Conservation (phyloP, 2,329 filamentous ascomycete genomes). For the Phialocephala subalpina region DNA sequence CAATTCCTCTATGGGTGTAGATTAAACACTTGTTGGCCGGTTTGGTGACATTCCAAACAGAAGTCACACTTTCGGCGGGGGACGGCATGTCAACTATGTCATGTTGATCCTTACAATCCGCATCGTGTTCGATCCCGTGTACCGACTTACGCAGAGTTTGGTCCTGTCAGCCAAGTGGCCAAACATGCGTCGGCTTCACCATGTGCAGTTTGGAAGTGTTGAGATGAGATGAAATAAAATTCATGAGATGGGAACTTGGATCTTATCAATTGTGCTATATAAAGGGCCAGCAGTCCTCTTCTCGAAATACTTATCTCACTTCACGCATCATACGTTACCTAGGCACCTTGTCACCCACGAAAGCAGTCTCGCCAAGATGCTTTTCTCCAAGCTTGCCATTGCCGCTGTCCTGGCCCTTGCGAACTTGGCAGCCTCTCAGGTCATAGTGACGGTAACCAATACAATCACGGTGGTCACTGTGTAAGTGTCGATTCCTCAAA, state of each 20-base stretch:
- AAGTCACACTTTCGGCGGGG: not conserved
- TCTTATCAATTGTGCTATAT: constrained; percentile 8
- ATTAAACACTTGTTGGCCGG: not conserved
- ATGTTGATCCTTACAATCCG: not conserved
- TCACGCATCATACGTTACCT: not conserved
- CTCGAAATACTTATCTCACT: not conserved
- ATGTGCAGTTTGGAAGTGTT: not conserved
- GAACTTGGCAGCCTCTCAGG: constrained; percentile 21
- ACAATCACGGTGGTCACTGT: constrained; percentile 25
- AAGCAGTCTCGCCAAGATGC: constrained; percentile 13
- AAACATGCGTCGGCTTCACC: not conserved
- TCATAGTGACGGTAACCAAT: constrained; percentile 21
- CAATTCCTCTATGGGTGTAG: not conserved
- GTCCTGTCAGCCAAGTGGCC: constrained; percentile 9
- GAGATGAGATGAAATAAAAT: not conserved
- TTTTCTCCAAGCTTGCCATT: constrained; percentile 20
- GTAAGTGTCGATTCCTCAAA: no score
- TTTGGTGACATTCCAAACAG: not conserved
- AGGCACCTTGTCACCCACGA: not conserved
- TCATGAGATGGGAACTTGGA: not conserved
- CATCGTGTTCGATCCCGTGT: constrained; percentile 7
- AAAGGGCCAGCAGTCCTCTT: constrained; percentile 1
- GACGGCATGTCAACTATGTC: not conserved
- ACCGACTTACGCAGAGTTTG: constrained; percentile 9
- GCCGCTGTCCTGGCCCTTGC: constrained; percentile 22